Percentiles rank a stretch among this genome's conserved stretches.
phyloP scores from a whole-genome alignment of 164 flowering plant species.

The Vitis amurensis region DNA sequence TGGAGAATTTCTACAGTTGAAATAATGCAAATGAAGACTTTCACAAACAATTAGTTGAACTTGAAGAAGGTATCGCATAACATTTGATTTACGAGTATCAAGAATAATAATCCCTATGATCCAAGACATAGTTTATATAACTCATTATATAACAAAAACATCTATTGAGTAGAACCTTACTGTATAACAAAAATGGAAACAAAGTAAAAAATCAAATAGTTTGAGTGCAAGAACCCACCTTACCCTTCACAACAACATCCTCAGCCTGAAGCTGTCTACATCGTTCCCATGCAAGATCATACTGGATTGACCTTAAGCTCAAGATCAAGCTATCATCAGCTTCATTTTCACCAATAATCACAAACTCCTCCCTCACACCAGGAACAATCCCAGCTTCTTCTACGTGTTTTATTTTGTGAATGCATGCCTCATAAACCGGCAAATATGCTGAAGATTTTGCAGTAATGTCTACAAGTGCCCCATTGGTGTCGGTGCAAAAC shows the following conservation, averaged over 20 bases:
- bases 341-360: constrained; percentile 74
- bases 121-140: background rate
- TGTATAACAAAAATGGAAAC: background rate
- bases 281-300: constrained; percentile 91
- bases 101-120: background rate
- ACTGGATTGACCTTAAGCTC: constrained; percentile 69
- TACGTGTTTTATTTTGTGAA: constrained; percentile 62
- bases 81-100: background rate
- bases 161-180: too few species aligned
- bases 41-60: background rate
- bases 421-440: constrained; percentile 82
- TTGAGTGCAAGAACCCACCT: constrained; percentile 49
- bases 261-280: constrained; percentile 96
- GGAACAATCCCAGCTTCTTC: constrained; percentile 85
- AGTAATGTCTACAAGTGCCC: constrained; percentile 82
- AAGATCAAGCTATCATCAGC: constrained; percentile 82
- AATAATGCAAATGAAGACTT: background rate
- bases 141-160: too few species aligned
- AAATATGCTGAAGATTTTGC: constrained; percentile 88
- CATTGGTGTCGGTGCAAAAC: constrained; percentile 52
- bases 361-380: constrained; percentile 79
- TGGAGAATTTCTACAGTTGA: background rate
- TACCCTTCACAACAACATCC: constrained; percentile 91
- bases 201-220: background rate
- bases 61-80: background rate